Evolutionary conservation across 164 flowering plant genomes (phyloP), one percentile per base, ranked within the genome.

Genomic region (Vitis labrusca): DNA sequence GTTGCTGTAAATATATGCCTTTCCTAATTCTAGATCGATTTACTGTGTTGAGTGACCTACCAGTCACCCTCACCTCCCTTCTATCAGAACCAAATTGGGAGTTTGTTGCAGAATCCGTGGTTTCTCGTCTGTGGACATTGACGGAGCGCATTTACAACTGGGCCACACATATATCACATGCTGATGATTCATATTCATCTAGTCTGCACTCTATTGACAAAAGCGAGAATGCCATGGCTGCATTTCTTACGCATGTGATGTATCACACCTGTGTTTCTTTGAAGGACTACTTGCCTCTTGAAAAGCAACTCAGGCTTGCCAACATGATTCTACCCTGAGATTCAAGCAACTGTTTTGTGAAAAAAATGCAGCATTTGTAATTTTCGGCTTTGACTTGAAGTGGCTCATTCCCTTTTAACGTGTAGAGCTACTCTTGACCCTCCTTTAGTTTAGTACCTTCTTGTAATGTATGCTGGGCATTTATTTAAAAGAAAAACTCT

Each of bases 1-100:
- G 93, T 85, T 83, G 76, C 77, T 85, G 91, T 74, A 85, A 80
- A 71, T 95, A 91, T 63, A 89, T 89, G 93, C 92, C 97, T 10
- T 74, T 93, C 65, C 81, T 96, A 63, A 70, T 84, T 50, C 67
- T 89, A 71, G 92, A 91, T 72, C 78, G 59, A 61, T 19, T 16
- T 10, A 63, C 77, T n/a, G 95, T 91, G 58, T 68, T 93, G 78
- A 83, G 80, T 64, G 93, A 93, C 71, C 83, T 96, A 57, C 91
- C 99, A 5, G 84, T 87, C 52, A 89, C 97, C 44, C 86, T 96
- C 8, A 62, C 90, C 11, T 86, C 97, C 59, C 91, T 96, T 68
- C 72, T 95, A 44, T 81, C 84, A 17, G 82, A 84, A 32, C 79
- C 83, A 47, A 65, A 70, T 68, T 96, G 95, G 97, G 78, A 37